Conservation (phyloP, 495 filamentous ascomycete genomes). For the Penicillium crystallinum region DNA sequence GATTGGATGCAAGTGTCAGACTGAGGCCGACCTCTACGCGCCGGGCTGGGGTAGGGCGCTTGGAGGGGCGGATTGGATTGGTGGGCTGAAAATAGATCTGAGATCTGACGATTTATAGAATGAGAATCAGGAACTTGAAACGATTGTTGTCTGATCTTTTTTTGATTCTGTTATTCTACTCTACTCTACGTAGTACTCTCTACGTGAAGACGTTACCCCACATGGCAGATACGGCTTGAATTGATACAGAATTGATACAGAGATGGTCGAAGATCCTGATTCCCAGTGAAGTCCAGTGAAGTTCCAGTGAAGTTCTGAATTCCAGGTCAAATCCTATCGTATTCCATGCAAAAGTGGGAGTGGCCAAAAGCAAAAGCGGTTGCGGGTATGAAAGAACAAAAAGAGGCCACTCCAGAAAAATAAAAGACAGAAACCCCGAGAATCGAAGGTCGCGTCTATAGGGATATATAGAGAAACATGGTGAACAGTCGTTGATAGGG, state of each 20-base stretch:
- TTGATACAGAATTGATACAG: background rate
- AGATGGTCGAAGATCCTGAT: background rate
- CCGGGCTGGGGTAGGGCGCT: slow-evolving; percentile 19
- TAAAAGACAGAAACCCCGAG: background rate
- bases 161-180: background rate
- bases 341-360: background rate
- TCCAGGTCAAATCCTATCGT: background rate
- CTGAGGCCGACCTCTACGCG: slow-evolving; percentile 19
- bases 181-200: background rate
- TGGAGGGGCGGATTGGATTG: slow-evolving; percentile 3
- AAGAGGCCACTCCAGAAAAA: slow-evolving; percentile 10
- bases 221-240: background rate
- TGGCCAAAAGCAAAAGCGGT: slow-evolving; percentile 8
- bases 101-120: background rate
- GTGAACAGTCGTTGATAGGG: slow-evolving; percentile 11
- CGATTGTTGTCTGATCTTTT: background rate
- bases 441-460: slow-evolving; percentile 11
- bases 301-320: background rate
- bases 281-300: background rate
- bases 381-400: slow-evolving; percentile 25
- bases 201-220: background rate
- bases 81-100: background rate
- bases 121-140: background rate
- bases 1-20: slow-evolving; percentile 7
- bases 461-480: slow-evolving; percentile 19